Percentiles rank a stretch among this genome's conserved stretches.
Conservation (phyloP, 805 yeast genomes). For the Clavispora vitiphila region DNA sequence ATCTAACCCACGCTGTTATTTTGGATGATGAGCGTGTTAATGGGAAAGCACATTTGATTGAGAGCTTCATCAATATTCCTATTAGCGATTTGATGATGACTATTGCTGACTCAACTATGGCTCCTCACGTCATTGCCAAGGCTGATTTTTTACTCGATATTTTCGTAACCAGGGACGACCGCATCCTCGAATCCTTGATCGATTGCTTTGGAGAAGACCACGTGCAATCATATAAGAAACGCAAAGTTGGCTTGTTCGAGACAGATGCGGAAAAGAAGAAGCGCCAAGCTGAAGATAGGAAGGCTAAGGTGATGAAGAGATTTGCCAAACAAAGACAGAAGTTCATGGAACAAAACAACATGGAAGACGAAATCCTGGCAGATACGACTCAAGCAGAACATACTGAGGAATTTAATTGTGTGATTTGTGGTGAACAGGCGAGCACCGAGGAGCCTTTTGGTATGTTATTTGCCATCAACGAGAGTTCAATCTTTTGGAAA, state of each 20-base stretch:
- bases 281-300: conserved; percentile 57
- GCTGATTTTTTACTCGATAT: conserved; percentile 54
- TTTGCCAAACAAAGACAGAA: conserved; percentile 51
- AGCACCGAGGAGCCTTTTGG: conserved; percentile 46
- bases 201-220: conserved; percentile 56
- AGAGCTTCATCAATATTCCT: conserved; percentile 50
- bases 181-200: conserved; percentile 46
- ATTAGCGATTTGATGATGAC: conserved; percentile 51
- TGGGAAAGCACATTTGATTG: conserved; percentile 38
- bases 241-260: conserved; percentile 39
- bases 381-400: neutral
- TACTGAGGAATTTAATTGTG: conserved; percentile 13
- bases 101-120: conserved; percentile 45
- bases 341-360: conserved; percentile 38
- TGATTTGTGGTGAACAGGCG: conserved; percentile 22
- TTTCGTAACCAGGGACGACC: conserved; percentile 45
- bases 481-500: conserved; percentile 47
- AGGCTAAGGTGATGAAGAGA: conserved; percentile 54
- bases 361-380: conserved; percentile 8
- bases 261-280: conserved; percentile 52
- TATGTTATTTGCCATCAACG: conserved; percentile 47
- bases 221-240: conserved; percentile 45
- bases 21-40: conserved; percentile 42
- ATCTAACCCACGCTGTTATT: conserved; percentile 62
- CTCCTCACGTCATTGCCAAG: conserved; percentile 45